Evolutionary conservation across 345 rosid species (phyloP).

Genomic region (Mercurialis annua): DNA sequence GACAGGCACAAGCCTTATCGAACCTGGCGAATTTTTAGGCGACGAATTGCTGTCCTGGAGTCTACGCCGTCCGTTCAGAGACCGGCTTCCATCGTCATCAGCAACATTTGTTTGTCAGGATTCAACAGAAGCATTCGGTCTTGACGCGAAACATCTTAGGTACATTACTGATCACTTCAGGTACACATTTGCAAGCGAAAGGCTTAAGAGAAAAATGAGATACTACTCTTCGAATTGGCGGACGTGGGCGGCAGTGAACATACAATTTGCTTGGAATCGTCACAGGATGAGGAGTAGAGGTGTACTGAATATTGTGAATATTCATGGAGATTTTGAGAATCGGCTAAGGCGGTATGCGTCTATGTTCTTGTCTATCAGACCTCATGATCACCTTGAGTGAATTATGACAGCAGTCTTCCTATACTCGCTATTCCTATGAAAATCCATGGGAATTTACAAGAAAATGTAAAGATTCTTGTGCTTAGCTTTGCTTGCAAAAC

Average conservation of each 20-base stretch:
- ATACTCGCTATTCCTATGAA: neutral
- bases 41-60: slow-evolving; percentile 65
- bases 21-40: slow-evolving; percentile 57
- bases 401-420: too few relatives aligned
- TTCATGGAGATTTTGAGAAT: slow-evolving; percentile 29
- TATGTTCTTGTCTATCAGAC: slow-evolving; percentile 60
- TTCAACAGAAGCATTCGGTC: slow-evolving; percentile 48
- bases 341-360: slow-evolving; percentile 46
- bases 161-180: slow-evolving; percentile 56
- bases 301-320: slow-evolving; percentile 20
- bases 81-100: slow-evolving; percentile 53
- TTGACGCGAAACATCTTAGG: slow-evolving; percentile 39
- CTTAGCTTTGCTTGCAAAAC: neutral
- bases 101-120: slow-evolving; percentile 49
- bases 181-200: slow-evolving; percentile 48
- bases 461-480: neutral
- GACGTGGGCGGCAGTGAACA: slow-evolving; percentile 63
- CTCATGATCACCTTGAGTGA: slow-evolving; percentile 65
- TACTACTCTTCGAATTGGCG: slow-evolving; percentile 67
- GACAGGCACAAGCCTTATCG: slow-evolving; percentile 40
- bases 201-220: slow-evolving; percentile 47
- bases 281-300: slow-evolving; percentile 40
- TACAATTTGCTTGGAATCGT: slow-evolving; percentile 56
- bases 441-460: neutral
- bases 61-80: slow-evolving; percentile 51